These are phyloP conservation scores for Saccharomyces uvarum DNA, from an alignment of 1,139 yeast genomes.

Conservation along the genomic window DNA sequence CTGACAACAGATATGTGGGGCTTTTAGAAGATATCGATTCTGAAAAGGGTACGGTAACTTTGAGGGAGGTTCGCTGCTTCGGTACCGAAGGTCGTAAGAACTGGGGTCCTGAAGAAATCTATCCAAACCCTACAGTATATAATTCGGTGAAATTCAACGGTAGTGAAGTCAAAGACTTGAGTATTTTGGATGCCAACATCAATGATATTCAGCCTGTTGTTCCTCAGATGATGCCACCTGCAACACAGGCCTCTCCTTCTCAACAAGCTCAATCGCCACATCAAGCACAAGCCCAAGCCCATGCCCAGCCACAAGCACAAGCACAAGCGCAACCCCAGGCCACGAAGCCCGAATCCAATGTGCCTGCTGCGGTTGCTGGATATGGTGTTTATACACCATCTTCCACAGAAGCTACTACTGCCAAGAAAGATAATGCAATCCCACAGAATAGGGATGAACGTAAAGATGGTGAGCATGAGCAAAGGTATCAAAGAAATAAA, in stretches of 20 bases:
- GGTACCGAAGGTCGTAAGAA: slow-evolving; percentile 91
- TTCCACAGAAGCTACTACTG: slow-evolving; percentile 1
- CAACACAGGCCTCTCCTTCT: slow-evolving; percentile 1
- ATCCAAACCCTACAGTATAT: slow-evolving; percentile 65
- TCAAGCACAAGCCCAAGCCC: neutral
- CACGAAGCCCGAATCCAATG: slow-evolving; percentile 10
- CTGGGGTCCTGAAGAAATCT: slow-evolving; percentile 64
- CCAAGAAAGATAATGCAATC: neutral
- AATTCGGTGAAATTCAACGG: slow-evolving; percentile 86
- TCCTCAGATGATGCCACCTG: slow-evolving; percentile 12
- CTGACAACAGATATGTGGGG: slow-evolving; percentile 85
- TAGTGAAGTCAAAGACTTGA: slow-evolving; percentile 82
- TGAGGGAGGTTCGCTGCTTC: slow-evolving; percentile 71
- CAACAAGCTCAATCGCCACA: neutral
- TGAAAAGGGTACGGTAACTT: slow-evolving; percentile 83
- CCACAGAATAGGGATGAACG: slow-evolving; percentile 1
- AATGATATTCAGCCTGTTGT: slow-evolving; percentile 31
- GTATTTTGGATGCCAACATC: slow-evolving; percentile 55
- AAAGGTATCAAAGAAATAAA: slow-evolving; percentile 3
- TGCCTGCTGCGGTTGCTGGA: slow-evolving; percentile 32
- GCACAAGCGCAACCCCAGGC: neutral
- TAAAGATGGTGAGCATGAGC: slow-evolving; percentile 2
- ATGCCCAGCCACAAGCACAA: neutral
- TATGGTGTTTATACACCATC: slow-evolving; percentile 32
- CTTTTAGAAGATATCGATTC: slow-evolving; percentile 79